phyloP scores from a whole-genome alignment of 2,329 filamentous ascomycete genomes.

The Zasmidium citrigriseum region DNA sequence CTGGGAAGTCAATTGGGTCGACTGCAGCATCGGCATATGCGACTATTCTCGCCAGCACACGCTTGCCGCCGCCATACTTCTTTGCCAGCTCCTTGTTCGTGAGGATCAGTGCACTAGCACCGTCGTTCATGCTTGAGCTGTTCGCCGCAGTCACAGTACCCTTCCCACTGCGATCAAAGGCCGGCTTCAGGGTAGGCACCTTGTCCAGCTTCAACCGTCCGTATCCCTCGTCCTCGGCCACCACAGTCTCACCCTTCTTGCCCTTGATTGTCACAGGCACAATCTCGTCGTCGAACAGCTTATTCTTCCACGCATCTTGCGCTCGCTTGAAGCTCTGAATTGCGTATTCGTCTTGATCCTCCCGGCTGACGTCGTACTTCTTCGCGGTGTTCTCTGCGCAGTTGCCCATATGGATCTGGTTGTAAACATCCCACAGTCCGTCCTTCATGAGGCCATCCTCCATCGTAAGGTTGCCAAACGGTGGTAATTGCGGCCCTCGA shows the following conservation, averaged over 20 bases:
- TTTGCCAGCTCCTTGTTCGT: slow-evolving; percentile 78
- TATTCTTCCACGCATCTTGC: slow-evolving; percentile 82
- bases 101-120: slow-evolving; percentile 84
- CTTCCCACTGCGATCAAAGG: slow-evolving; percentile 81
- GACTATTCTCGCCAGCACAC: slow-evolving; percentile 84
- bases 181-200: slow-evolving; percentile 82
- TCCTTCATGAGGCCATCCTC: slow-evolving; percentile 94
- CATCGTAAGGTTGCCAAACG: slow-evolving; percentile 84
- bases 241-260: slow-evolving; percentile 77
- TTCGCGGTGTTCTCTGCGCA: slow-evolving; percentile 95
- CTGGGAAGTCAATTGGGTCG: slow-evolving; percentile 89
- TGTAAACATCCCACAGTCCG: slow-evolving; percentile 93
- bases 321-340: slow-evolving; percentile 87
- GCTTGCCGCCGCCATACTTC: slow-evolving; percentile 67
- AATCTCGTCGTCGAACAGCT: slow-evolving; percentile 86
- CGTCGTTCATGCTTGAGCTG: slow-evolving; percentile 91
- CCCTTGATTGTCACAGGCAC: slow-evolving; percentile 81
- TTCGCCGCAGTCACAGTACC: slow-evolving; percentile 95
- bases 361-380: slow-evolving; percentile 75
- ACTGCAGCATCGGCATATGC: slow-evolving; percentile 86
- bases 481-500: slow-evolving; percentile 75
- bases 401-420: slow-evolving; percentile 96
- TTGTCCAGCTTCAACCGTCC: slow-evolving; percentile 85
- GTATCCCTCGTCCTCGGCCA: slow-evolving; percentile 86
- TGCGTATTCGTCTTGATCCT: slow-evolving; percentile 89